Base-by-base conservation (phyloP, 192 early-diverging fungal genomes). In the Coemansia sp. region DNA sequence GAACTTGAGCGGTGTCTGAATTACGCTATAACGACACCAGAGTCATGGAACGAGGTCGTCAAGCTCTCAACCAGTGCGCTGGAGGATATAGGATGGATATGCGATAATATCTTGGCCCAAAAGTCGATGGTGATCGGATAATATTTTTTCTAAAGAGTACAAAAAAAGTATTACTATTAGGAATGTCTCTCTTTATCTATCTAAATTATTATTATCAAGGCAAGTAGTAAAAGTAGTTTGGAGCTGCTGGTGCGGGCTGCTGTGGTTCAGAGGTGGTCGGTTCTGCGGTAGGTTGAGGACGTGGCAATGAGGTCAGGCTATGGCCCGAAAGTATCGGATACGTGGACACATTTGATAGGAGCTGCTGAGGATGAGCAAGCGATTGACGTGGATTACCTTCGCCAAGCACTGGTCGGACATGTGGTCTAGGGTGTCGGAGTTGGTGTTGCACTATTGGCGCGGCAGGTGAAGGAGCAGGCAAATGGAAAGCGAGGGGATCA, bases 11-110 rank as follows among this genome's bases (percentile, higher is more conserved):
- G 29, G 54, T 84, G 73, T 27, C 34, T 84, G 29, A 72, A 79
- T 5, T 49, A 38, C 8, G 70, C 77, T 0, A 77, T 84, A 43
- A 75, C 70, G 3, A 47, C 67, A 41, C 81, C 81, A 36, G 77
- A 84, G 38, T 75, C 81, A 7, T 84, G 81, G 81, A 74, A 84
- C 74, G 74, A 76, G 16, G 59, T 64, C 29, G 77, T 84, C 3
- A 38, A 41, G 54, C 64, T 84, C 20, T 73, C 81, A 11, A 20
- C 67, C 24, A 10, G 55, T 1, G 81, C 77, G 1, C 22, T 84
- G 34, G 64, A 43, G 34, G 76, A 84, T 49, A 84, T 84, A 43
- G 70, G 73, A 61, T 84, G 81, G 81, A 42, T 84, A 2, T 84
- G 76, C 61, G 81, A 84, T n/a, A 73, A 63, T 27, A 71, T 84